Evolutionary conservation across 768 basidiomycete genomes (phyloP).

Genomic region (Hygrocybe punicea): DNA sequence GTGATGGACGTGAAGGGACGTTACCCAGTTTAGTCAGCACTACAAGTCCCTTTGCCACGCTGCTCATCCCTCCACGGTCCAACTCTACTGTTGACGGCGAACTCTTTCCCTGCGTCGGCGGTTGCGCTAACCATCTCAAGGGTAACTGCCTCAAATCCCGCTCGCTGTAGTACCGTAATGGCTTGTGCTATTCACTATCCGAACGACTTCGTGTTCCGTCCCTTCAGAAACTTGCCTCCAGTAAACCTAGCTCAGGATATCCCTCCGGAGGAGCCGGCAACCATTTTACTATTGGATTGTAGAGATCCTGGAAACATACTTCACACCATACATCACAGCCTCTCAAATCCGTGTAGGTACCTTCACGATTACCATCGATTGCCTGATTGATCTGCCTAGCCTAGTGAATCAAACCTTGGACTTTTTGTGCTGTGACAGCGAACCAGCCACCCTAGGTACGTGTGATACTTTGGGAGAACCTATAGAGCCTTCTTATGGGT

Average conservation of each 20-base stretch:
- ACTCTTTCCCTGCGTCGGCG: no score
- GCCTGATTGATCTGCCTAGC: neutral
- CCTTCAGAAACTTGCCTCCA: conserved; percentile 57
- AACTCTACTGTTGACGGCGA: no score
- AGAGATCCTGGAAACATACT: conserved; percentile 56
- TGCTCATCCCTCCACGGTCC: no score
- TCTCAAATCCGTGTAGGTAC: neutral
- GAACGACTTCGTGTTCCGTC: conserved; percentile 49
- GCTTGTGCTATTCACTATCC: conserved; percentile 43
- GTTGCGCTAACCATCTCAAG: no score
- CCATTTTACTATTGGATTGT: conserved; percentile 51
- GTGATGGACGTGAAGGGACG: no score
- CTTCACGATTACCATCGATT: neutral
- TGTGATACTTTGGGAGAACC: neutral
- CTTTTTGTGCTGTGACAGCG: conserved; percentile 49
- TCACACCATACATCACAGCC: conserved; percentile 39
- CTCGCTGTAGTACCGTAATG: no score
- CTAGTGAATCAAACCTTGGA: conserved; percentile 32
- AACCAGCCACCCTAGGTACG: conserved; percentile 47
- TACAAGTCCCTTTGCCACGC: no score
- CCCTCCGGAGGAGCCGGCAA: conserved; percentile 43
- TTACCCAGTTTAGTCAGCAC: no score
- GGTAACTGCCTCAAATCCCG: no score
- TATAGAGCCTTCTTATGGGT: neutral
- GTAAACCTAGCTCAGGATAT: conserved; percentile 46